Evolutionary conservation across 768 basidiomycete genomes (phyloP).

Genomic region (Coprinopsis sp.): DNA sequence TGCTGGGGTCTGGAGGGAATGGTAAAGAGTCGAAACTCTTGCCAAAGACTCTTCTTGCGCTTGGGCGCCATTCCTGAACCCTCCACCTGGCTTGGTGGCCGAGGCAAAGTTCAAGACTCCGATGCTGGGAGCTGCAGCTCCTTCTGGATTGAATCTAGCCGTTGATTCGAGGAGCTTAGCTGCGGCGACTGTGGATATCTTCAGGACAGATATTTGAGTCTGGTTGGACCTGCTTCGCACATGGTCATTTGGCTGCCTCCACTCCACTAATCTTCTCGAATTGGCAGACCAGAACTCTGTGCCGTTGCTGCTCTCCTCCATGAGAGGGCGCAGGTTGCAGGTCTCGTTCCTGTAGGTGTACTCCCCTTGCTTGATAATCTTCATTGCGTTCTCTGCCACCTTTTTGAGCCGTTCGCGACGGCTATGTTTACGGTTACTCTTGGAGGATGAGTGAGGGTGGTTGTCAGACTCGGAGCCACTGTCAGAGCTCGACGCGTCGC

Average conservation of each 20-base stretch:
- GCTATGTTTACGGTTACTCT: neutral
- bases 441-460: neutral
- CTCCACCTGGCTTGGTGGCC: constrained; percentile 71
- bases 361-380: constrained; percentile 41
- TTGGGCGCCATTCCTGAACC: constrained; percentile 66
- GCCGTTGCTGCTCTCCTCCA: constrained; percentile 28
- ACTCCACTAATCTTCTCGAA: constrained; percentile 1
- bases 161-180: constrained; percentile 36
- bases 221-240: constrained; percentile 38
- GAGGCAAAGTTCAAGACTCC: constrained; percentile 77
- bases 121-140: constrained; percentile 23
- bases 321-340: constrained; percentile 21
- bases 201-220: constrained; percentile 44
- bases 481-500: too few relatives aligned
- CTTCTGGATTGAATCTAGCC: constrained; percentile 14
- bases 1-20: constrained; percentile 50
- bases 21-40: constrained; percentile 67
- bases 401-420: constrained; percentile 12
- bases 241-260: constrained; percentile 38
- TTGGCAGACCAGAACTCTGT: constrained; percentile 37
- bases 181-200: constrained; percentile 62
- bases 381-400: constrained; percentile 48
- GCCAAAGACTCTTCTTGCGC: constrained; percentile 83
- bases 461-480: too few relatives aligned
- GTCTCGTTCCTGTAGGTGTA: constrained; percentile 14